phyloP scores from a whole-genome alignment of 1,284 basidiomycete species.

The Cronartium quercuum region DNA sequence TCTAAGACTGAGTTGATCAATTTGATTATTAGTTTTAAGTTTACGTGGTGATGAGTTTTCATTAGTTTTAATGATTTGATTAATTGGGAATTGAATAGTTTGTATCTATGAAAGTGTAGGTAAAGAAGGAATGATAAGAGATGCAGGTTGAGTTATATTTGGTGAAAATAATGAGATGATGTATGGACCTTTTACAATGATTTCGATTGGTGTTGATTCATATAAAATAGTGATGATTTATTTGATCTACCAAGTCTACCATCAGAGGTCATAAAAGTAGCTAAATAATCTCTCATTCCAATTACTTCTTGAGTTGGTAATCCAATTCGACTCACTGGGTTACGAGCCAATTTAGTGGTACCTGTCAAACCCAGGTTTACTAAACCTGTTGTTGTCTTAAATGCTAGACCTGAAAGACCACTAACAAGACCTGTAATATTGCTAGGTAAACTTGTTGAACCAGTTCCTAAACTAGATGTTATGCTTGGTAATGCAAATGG shows the following conservation, averaged over 20 bases:
- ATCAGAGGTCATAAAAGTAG: conserved; percentile 17
- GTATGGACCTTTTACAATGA: conserved; percentile 45
- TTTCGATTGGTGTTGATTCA: conserved; percentile 44
- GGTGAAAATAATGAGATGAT: conserved; percentile 31
- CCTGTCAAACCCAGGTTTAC: conserved; percentile 5
- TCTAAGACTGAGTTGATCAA: too few relatives aligned
- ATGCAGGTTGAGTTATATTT: background rate
- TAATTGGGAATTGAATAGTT: conserved; percentile 60
- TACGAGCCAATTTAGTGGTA: background rate
- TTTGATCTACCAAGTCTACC: conserved; percentile 55
- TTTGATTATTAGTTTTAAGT: too few relatives aligned
- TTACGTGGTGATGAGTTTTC: conserved; percentile 52
- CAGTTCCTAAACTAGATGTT: background rate
- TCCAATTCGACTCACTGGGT: conserved; percentile 14
- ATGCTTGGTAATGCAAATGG: conserved; percentile 42
- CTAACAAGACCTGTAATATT: too few relatives aligned
- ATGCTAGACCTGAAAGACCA: too few relatives aligned
- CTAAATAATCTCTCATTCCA: conserved; percentile 19
- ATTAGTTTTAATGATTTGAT: conserved; percentile 40
- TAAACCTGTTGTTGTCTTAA: conserved; percentile 14
- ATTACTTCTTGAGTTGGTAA: conserved; percentile 20
- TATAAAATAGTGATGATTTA: conserved; percentile 48
- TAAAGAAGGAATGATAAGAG: conserved; percentile 71
- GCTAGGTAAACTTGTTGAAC: background rate
- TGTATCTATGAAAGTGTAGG: conserved; percentile 64